Percentiles rank a stretch among this genome's conserved stretches.
Evolutionary conservation across 2,329 filamentous ascomycete species (phyloP).

Genomic region (Monosporascus sp.): DNA sequence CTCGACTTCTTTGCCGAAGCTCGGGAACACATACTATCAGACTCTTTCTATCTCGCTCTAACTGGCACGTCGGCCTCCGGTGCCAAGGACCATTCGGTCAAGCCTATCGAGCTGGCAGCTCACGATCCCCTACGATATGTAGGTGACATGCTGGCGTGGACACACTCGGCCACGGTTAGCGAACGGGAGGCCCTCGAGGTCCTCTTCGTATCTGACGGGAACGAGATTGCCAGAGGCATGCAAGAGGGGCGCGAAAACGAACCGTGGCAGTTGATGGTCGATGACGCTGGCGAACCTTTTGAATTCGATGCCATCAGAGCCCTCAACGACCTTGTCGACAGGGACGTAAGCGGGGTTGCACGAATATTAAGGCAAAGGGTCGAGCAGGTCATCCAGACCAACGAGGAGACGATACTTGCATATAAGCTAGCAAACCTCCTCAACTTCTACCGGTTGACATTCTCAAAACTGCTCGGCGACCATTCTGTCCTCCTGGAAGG

Average conservation of each 20-base stretch:
- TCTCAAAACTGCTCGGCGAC: slow-evolving; percentile 68
- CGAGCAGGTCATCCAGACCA: slow-evolving; percentile 86
- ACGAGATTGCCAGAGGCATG: slow-evolving; percentile 79
- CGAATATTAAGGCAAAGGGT: slow-evolving; percentile 83
- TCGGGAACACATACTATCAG: slow-evolving; percentile 77
- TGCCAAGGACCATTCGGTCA: slow-evolving; percentile 57
- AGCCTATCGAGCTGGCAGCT: slow-evolving; percentile 90
- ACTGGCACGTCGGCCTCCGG: slow-evolving; percentile 63
- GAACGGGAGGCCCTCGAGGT: slow-evolving; percentile 89
- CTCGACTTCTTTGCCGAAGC: slow-evolving; percentile 90
- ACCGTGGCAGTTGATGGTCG: slow-evolving; percentile 66
- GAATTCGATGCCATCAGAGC: slow-evolving; percentile 77
- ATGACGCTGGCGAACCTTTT: slow-evolving; percentile 45
- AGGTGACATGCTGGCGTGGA: slow-evolving; percentile 97
- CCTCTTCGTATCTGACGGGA: slow-evolving; percentile 84
- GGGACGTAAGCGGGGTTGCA: slow-evolving; percentile 75
- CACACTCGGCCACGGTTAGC: slow-evolving; percentile 88
- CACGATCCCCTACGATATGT: slow-evolving; percentile 90
- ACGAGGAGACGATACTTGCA: slow-evolving; percentile 81
- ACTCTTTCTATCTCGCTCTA: slow-evolving; percentile 82
- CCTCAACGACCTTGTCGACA: slow-evolving; percentile 79
- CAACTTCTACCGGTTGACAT: slow-evolving; percentile 83
- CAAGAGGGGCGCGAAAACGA: slow-evolving; percentile 76
- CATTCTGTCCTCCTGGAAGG: slow-evolving; percentile 65
- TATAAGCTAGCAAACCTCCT: slow-evolving; percentile 90